Percentiles rank a stretch among this genome's conserved stretches.
phyloP scores from a whole-genome alignment of 1,284 basidiomycete species.

The Sphaerobolus stellatus region DNA sequence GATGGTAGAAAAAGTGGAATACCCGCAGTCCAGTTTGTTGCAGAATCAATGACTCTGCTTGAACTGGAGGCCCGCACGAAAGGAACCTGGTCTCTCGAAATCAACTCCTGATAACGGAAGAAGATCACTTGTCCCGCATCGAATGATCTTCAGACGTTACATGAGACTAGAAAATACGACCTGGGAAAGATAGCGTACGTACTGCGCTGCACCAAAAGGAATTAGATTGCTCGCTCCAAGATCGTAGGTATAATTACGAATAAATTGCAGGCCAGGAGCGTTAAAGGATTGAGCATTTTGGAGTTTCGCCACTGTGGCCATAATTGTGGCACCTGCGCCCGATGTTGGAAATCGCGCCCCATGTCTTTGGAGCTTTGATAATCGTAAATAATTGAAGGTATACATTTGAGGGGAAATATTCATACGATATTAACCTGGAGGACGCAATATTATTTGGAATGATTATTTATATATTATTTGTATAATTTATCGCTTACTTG shows the following conservation, averaged over 20 bases:
- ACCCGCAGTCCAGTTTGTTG: slow-evolving; percentile 71
- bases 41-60: slow-evolving; percentile 64
- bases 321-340: slow-evolving; percentile 47
- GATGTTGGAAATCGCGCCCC: slow-evolving; percentile 77
- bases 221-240: slow-evolving; percentile 65
- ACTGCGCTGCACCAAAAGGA: slow-evolving; percentile 71
- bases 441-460: slow-evolving; percentile 3
- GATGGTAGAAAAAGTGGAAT: slow-evolving; percentile 14
- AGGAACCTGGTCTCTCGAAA: slow-evolving; percentile 47
- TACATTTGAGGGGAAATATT: slow-evolving; percentile 12
- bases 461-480: too few relatives aligned
- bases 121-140: slow-evolving; percentile 50
- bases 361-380: slow-evolving; percentile 76
- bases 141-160: slow-evolving; percentile 42
- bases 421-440: slow-evolving; percentile 62
- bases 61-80: slow-evolving; percentile 68
- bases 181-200: slow-evolving; percentile 37
- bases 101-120: slow-evolving; percentile 49
- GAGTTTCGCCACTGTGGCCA: slow-evolving; percentile 52
- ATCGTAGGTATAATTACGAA: slow-evolving; percentile 58
- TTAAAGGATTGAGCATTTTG: slow-evolving; percentile 43
- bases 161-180: background rate
- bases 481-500: slow-evolving; percentile 52
- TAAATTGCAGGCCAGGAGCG: slow-evolving; percentile 56
- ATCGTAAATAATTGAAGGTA: slow-evolving; percentile 4